Base-by-base conservation (phyloP, 805 yeast genomes). In the Limtongia smithiae region DNA sequence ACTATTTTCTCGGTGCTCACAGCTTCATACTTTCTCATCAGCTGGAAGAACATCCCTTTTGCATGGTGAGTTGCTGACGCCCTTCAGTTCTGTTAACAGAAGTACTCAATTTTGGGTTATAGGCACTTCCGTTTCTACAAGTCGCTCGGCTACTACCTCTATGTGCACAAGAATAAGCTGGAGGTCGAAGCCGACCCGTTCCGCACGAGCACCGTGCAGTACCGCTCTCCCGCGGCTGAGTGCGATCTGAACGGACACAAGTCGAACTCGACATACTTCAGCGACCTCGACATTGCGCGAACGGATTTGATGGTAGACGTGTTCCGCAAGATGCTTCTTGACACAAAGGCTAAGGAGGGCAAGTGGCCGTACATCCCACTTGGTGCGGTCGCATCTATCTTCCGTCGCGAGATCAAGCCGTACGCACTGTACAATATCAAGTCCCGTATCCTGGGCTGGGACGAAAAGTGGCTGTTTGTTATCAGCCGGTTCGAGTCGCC, bases 211-310 rank as follows among this genome's bases (percentile, higher is more conserved):
- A 59, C 64, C 12, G 71, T 71, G 55, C 56, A 65, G 20, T 76
- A 89, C 0, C 79, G 78, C 51, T 85, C 84, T 25, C 82, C 91
- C 1, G 80, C 85, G 6, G 68, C 85, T 61, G 97, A 90, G 63
- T 81, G 87, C 62, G 97, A 90, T 66, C 77, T 85, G 71, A 87
- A 87, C 62, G 60, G 88, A 41, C 97, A 90, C 71, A 91, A 90
- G 70, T 80, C 84, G 48, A 91, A 91, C 65, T 81, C 91, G 5
- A 84, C 95, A 1, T 91, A 90, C 67, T 83, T 85, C 61, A 69
- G 73, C 17, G 97, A 90, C 58, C 71, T 87, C 63, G 97, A 90
- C 63, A 73, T 88, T 54, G 80, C 86, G 2, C 78, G 97, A 63
- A 74, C 85, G 6, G 79, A 80, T 48, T 66, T 82, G 46, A 69